phyloP scores from a whole-genome alignment of 2,329 filamentous ascomycete genomes.

The Trichoderma gracile region DNA sequence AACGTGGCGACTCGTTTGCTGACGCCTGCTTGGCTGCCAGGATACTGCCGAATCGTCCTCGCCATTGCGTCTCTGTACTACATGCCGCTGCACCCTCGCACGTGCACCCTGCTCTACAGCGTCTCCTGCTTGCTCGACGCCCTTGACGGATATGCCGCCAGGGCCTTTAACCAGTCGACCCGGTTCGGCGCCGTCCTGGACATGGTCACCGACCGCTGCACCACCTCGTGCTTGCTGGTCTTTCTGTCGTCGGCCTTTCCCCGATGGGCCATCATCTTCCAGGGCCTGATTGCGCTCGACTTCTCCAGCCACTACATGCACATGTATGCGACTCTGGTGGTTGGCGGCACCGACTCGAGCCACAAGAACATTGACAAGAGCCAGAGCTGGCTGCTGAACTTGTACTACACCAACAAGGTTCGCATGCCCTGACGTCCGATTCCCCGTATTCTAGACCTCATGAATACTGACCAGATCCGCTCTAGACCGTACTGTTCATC shows the following conservation, averaged over 20 bases:
- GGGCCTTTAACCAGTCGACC: slow-evolving; percentile 80
- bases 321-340: slow-evolving; percentile 93
- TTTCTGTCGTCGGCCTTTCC: slow-evolving; percentile 95
- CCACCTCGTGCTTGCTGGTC: slow-evolving; percentile 89
- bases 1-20: not conserved
- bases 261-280: slow-evolving; percentile 90
- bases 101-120: slow-evolving; percentile 87
- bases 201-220: slow-evolving; percentile 99
- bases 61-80: slow-evolving; percentile 94
- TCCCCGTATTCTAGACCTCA: not conserved
- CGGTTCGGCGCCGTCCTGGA: slow-evolving; percentile 95
- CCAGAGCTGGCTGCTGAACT: slow-evolving; percentile 84
- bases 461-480: slow-evolving; percentile 15
- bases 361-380: slow-evolving; percentile 94
- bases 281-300: slow-evolving; percentile 87
- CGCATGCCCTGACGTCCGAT: slow-evolving; percentile 17
- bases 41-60: slow-evolving; percentile 75
- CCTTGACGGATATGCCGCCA: slow-evolving; percentile 88
- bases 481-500: slow-evolving; percentile 82
- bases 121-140: slow-evolving; percentile 94
- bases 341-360: slow-evolving; percentile 76
- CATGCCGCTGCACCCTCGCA: slow-evolving; percentile 98
- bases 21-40: slow-evolving; percentile 44
- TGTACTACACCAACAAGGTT: slow-evolving; percentile 98
- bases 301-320: slow-evolving; percentile 98